Conservation (phyloP, 139 green algal genomes). For the Pleodorina starrii region DNA sequence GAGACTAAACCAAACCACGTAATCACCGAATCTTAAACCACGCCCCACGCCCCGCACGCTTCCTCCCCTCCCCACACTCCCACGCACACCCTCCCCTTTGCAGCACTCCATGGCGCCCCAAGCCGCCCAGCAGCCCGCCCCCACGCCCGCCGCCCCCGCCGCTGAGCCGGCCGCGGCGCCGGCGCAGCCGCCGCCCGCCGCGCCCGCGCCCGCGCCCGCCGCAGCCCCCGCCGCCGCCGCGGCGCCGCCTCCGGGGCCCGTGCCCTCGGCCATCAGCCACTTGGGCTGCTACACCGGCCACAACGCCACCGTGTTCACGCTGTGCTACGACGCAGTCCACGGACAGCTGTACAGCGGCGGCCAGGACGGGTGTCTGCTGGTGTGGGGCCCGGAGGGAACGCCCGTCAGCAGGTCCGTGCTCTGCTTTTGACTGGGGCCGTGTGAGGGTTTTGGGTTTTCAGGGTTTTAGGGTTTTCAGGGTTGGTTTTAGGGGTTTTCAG, state of each 20-base stretch:
- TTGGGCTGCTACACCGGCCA: constrained; percentile 51
- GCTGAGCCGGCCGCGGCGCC: background rate
- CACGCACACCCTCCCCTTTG: too few relatives aligned
- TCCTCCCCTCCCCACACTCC: too few relatives aligned
- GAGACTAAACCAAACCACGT: too few relatives aligned
- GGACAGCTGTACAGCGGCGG: constrained; percentile 55
- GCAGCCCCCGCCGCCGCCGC: background rate
- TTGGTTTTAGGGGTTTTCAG: too few relatives aligned
- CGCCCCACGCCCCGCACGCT: too few relatives aligned
- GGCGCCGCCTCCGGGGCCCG: background rate
- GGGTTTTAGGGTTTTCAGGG: too few relatives aligned
- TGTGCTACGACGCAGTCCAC: constrained; percentile 58
- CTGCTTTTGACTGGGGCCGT: too few relatives aligned
- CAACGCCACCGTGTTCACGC: constrained; percentile 60
- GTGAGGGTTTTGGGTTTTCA: too few relatives aligned
- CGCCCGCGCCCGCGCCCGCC: background rate
- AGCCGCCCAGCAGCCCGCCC: background rate
- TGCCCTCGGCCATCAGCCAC: constrained; percentile 11
- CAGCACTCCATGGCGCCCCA: too few relatives aligned
- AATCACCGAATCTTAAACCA: too few relatives aligned
- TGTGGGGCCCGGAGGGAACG: background rate
- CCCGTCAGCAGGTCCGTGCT: constrained; percentile 12
- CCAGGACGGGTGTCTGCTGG: constrained; percentile 22
- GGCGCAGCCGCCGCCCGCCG: background rate
- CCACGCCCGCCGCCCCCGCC: background rate